Evolutionary conservation across 2,329 filamentous ascomycete genomes (phyloP), one percentile per base, ranked within the genome.

Genomic region (Parasarocladium wereldwijsianum): DNA sequence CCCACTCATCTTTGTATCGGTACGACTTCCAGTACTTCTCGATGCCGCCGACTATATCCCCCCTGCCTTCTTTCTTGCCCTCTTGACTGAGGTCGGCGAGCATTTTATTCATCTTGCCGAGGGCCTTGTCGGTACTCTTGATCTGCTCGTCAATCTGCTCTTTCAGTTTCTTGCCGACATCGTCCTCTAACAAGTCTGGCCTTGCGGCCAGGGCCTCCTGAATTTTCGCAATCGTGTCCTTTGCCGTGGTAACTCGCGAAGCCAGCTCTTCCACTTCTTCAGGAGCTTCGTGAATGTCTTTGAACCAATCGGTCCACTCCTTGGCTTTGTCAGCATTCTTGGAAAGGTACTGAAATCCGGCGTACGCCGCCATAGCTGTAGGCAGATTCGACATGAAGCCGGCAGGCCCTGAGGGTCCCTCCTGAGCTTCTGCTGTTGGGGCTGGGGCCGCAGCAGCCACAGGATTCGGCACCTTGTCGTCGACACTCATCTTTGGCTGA

Each of bases 1-100:
- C 43, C 34, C 44, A 51, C 32, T 47, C 43, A 13, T 44, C 37
- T 32, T 49, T 49, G 7, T 51, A 51, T 17, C 36, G 42, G 25
- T 50, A 51, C 24, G 48, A 51, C 15, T 43, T 43, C 36, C 50
- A 51, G 24, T 50, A 50, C n/a, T 46, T 41, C 14, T 45, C 38
- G 3, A 51, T 26, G 0, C 45, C 36, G 0, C 37, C 37, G 19
- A 42, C 35, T 4, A 39, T 36, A 0, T 38, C 39, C 1, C 43
- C 44, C n/a, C 24, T 24, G 1, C 42, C 37, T 3, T 37, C 34
- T 0, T 38, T 31, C 0, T 42, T 41, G 11, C 35, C 32, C 26
- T 42, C 43, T 3, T 40, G 43, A 13, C 40, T 40, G 6, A 51
- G 37, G 6, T 47, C 42, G 8, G 45, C 38, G 1, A 51, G 42